phyloP scores from a whole-genome alignment of 345 rosid genomes.

The Acer negundo region DNA sequence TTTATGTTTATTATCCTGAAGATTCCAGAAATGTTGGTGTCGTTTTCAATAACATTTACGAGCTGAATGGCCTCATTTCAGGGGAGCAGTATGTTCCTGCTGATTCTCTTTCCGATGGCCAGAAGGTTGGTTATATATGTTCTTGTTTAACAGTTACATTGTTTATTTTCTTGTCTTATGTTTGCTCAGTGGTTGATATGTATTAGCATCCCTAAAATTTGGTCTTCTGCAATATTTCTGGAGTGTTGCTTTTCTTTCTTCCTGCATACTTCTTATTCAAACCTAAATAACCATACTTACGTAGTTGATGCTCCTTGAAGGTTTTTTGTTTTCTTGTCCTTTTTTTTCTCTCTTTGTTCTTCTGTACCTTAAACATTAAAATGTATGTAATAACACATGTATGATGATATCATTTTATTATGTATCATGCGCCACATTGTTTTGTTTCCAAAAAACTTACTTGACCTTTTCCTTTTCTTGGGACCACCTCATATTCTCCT shows the following conservation, averaged over 20 bases:
- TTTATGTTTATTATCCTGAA: conserved; percentile 83
- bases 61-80: conserved; percentile 81
- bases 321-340: not conserved
- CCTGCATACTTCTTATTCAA: not conserved
- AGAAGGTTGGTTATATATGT: conserved; percentile 59
- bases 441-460: not conserved
- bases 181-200: not conserved
- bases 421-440: not conserved
- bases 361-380: not conserved
- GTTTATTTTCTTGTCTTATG: conserved; percentile 16
- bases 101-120: conserved; percentile 80
- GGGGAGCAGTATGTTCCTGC: conserved; percentile 84
- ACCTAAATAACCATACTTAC: not conserved
- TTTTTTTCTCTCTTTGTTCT: not conserved
- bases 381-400: not conserved
- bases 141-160: not conserved
- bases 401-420: not conserved
- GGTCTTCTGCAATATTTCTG: not conserved
- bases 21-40: conserved; percentile 79
- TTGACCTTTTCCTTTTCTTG: not conserved
- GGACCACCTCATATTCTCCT: not conserved
- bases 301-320: not conserved
- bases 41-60: conserved; percentile 81
- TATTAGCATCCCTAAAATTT: not conserved
- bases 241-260: not conserved